Base-by-base conservation (phyloP, 2,329 filamentous ascomycete genomes). In the Bimuria novae-zelandiae region DNA sequence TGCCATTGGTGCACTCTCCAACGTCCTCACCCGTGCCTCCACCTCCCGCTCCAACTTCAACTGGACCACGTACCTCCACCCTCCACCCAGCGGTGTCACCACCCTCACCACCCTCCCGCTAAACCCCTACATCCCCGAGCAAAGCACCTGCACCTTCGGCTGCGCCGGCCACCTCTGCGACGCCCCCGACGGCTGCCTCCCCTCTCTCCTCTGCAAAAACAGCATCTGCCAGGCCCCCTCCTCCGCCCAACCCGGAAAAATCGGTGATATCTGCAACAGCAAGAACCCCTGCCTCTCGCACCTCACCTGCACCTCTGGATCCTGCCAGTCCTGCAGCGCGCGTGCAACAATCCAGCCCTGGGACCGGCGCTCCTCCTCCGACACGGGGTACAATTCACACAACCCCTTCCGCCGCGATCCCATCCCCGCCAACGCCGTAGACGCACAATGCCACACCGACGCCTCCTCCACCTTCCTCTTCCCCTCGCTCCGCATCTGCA, bases 131-230 rank as follows among this genome's bases (percentile, higher is more conserved):
- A 60, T 67, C n/a, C 62, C 63, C 1, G 51, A 65, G 10, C 62
- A 65, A 49, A 60, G 60, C 51, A 43, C 55, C 23, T 72, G 69
- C 33, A 63, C 61, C 0, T 69, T 72, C 23, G 70, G 70, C 40
- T 72, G 70, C 46, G 53, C 54, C 17, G 69, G 70, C 27, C 63
- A 62, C 7, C 57, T 73, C 3, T 73, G 70, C 43, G 58, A 64
- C 52, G 52, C 61, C 0, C 49, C 63, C 2, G 70, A 73, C 37
- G 59, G 54, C 4, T 73, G 70, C 47, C 7, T 30, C 0, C 66
- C 69, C 0, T 37, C 60, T 11, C 60, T 72, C 0, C 22, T 70
- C 1, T 73, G 70, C 55, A 71, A 67, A 16, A 72, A 73, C 45
- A 65, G 56, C 49, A 46, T 72, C 23, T 72, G 70, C 56, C 54